These are phyloP conservation scores for Suillus hirtellus DNA, from an alignment of 768 basidiomycete genomes.

Conservation along the genomic window DNA sequence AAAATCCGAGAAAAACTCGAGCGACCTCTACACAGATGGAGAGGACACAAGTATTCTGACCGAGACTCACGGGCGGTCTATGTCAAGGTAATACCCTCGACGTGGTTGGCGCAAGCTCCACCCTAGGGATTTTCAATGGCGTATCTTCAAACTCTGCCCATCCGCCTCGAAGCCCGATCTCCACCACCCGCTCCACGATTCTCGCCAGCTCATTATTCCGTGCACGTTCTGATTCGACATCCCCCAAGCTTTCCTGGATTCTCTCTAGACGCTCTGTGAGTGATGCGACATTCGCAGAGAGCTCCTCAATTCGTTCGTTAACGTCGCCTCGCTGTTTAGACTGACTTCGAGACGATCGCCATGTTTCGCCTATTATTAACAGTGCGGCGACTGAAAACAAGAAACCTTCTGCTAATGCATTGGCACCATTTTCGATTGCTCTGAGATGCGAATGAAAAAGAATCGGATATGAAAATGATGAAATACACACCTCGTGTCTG, in stretches of 20 bases:
- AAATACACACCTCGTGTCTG: conserved; percentile 62
- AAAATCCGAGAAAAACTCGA: not conserved
- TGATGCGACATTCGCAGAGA: conserved; percentile 47
- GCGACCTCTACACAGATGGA: not conserved
- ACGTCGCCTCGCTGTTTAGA: conserved; percentile 71
- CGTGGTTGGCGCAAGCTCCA: conserved; percentile 32
- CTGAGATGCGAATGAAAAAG: conserved; percentile 36
- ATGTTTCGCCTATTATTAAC: conserved; percentile 76
- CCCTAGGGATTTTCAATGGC: conserved; percentile 49
- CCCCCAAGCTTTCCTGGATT: conserved; percentile 46
- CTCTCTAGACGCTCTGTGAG: conserved; percentile 44
- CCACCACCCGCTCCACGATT: conserved; percentile 66
- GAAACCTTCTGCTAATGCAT: conserved; percentile 82
- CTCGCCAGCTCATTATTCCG: conserved; percentile 66
- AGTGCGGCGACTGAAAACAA: conserved; percentile 74
- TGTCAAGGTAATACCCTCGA: conserved; percentile 1
- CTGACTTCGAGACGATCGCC: conserved; percentile 68
- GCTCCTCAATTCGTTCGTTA: conserved; percentile 66
- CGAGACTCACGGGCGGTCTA: not conserved
- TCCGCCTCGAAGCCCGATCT: conserved; percentile 62
- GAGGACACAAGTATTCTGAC: not conserved
- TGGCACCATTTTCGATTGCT: conserved; percentile 86
- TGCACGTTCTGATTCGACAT: conserved; percentile 27
- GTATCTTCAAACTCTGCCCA: conserved; percentile 67
- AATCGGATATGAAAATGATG: not conserved